These are phyloP conservation scores for Bryoerythrophyllum caledonicum DNA, from an alignment of 225 moss, liverwort and hornwort species.

Conservation along the genomic window DNA sequence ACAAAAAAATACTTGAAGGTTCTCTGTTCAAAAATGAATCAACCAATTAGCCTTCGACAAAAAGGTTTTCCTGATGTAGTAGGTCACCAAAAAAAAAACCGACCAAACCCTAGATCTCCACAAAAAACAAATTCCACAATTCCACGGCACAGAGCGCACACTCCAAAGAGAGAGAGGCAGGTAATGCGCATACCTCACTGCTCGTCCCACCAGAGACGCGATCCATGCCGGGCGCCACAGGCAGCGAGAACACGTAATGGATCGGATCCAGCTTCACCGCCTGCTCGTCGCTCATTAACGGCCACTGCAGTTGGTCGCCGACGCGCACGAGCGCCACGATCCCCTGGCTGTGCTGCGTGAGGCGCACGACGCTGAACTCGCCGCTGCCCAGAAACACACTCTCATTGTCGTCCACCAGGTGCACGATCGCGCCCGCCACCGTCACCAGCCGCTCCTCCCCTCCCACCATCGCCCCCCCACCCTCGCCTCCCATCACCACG, in stretches of 20 bases:
- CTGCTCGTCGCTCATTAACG: constrained; percentile 73
- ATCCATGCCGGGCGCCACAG: constrained; percentile 37
- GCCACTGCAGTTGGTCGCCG: constrained; percentile 81
- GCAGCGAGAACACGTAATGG: constrained; percentile 85
- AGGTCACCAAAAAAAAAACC: too few species aligned
- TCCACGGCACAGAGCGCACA: too few species aligned
- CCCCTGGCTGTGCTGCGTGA: constrained; percentile 59
- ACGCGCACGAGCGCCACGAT: constrained; percentile 76
- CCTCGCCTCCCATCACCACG: neutral
- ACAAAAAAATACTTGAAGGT: too few species aligned
- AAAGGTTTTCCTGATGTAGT: too few species aligned
- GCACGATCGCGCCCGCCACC: constrained; percentile 77
- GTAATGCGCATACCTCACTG: constrained; percentile 20
- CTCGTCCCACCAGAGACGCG: neutral
- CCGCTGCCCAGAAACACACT: constrained; percentile 75
- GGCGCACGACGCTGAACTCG: constrained; percentile 64
- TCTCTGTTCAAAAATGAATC: too few species aligned
- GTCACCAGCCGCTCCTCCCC: constrained; percentile 63
- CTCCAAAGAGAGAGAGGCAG: neutral
- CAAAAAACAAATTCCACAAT: neutral
- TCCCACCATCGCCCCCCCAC: neutral
- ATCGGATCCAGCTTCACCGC: constrained; percentile 81
- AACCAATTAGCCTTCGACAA: too few species aligned
- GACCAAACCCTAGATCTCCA: neutral
- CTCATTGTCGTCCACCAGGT: constrained; percentile 81